Conservation (phyloP, 2,329 filamentous ascomycete genomes). For the Verticillium isaacii region DNA sequence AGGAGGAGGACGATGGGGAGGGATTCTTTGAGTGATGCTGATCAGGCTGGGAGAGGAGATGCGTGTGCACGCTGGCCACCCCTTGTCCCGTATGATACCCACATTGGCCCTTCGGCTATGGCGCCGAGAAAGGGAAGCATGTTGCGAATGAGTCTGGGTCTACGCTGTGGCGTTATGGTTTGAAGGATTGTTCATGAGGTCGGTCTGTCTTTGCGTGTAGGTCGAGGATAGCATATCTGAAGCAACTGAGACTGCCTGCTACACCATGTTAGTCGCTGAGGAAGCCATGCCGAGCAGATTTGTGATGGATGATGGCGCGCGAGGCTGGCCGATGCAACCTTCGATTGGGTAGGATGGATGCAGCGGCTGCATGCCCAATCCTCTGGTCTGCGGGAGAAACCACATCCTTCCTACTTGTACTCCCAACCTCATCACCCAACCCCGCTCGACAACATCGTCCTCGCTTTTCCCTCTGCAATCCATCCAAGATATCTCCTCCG, state of each 20-base stretch:
- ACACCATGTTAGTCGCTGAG: not conserved
- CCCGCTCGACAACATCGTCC: not conserved
- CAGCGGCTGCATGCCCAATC: not conserved
- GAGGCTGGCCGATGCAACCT: not conserved
- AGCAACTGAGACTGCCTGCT: not conserved
- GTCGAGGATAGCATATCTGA: not conserved
- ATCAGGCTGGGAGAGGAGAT: conserved; percentile 4
- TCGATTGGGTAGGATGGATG: not conserved
- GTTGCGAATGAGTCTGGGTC: not conserved
- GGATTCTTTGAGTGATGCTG: conserved; percentile 50
- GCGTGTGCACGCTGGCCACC: not conserved
- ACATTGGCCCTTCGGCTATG: not conserved
- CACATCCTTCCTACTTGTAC: not conserved
- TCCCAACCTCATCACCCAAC: not conserved
- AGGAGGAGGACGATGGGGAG: conserved; percentile 46
- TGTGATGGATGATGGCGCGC: not conserved
- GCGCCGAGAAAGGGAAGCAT: not conserved
- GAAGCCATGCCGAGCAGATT: not conserved
- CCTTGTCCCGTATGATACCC: not conserved
- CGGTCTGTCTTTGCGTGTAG: not conserved
- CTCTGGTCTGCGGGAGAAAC: not conserved
- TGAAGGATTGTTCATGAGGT: not conserved
- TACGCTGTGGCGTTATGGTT: not conserved
- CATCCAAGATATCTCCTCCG: not conserved
- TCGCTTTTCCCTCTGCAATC: not conserved